phyloP scores from a whole-genome alignment of 192 early-diverging fungal species.

The Linnemannia exigua region DNA sequence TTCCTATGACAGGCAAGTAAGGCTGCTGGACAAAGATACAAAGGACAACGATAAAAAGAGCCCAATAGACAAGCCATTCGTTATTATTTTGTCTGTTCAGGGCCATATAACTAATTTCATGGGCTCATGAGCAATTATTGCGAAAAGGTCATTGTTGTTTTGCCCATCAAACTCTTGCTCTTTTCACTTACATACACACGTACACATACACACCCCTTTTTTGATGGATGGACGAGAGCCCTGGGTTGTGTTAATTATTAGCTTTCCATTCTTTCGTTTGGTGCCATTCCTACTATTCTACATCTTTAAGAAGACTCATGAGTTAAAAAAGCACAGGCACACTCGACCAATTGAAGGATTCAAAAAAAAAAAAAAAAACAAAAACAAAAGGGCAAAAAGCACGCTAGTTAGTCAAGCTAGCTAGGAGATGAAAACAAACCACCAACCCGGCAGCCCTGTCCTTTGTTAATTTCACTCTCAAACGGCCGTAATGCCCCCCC shows the following conservation, averaged over 20 bases:
- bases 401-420: neutral
- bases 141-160: neutral
- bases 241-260: neutral
- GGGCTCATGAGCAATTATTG: neutral
- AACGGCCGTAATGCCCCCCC: neutral
- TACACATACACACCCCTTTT: neutral
- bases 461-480: neutral
- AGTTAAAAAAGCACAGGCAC: constrained; percentile 8
- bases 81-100: too few relatives aligned
- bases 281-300: too few relatives aligned
- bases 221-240: neutral
- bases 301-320: neutral
- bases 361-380: neutral
- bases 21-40: neutral
- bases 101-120: neutral
- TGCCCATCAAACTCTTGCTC: neutral
- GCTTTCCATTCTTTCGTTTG: neutral
- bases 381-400: neutral
- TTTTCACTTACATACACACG: neutral
- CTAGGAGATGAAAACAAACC: neutral
- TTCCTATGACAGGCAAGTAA: neutral
- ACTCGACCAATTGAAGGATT: neutral
- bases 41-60: neutral
- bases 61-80: too few relatives aligned
- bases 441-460: neutral